phyloP scores from a whole-genome alignment of 2,329 filamentous ascomycete species.

The Penicillium polonicum region DNA sequence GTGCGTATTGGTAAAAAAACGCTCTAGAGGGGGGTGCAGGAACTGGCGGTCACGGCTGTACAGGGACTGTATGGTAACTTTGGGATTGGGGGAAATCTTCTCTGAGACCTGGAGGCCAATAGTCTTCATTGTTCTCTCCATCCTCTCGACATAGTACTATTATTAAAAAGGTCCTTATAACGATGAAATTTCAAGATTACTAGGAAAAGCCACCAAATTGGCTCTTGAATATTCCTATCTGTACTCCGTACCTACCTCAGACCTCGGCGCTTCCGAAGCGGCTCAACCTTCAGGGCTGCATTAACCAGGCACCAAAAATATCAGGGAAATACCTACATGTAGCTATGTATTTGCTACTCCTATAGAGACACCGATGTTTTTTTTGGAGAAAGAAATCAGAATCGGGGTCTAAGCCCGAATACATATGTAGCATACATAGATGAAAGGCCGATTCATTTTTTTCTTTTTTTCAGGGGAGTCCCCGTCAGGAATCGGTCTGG shows the following conservation, averaged over 20 bases:
- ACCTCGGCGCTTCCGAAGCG: conserved; percentile 4
- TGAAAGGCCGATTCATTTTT: not conserved
- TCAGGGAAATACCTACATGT: not conserved
- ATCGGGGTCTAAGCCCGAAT: not conserved
- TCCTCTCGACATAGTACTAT: not conserved
- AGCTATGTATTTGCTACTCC: not conserved
- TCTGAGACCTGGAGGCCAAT: not conserved
- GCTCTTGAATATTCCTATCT: not conserved
- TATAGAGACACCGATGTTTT: not conserved
- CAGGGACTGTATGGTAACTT: conserved; percentile 5
- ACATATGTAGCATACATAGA: too few relatives aligned
- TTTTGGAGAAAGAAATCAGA: not conserved
- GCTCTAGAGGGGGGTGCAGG: not conserved
- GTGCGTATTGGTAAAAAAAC: conserved; percentile 21
- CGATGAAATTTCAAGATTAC: not conserved
- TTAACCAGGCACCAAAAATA: not conserved
- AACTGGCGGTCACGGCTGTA: conserved; percentile 13
- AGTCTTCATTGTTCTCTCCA: not conserved
- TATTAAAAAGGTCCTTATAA: not conserved
- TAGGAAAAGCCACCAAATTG: not conserved
- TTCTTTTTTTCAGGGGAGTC: conserved; percentile 15
- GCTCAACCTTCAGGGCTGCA: not conserved
- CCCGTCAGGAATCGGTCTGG: conserved; percentile 20
- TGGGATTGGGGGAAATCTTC: conserved; percentile 4
- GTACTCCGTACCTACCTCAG: conserved; percentile 1